phyloP scores from a whole-genome alignment of 192 early-diverging fungal genomes.

The Pilaira anomala region DNA sequence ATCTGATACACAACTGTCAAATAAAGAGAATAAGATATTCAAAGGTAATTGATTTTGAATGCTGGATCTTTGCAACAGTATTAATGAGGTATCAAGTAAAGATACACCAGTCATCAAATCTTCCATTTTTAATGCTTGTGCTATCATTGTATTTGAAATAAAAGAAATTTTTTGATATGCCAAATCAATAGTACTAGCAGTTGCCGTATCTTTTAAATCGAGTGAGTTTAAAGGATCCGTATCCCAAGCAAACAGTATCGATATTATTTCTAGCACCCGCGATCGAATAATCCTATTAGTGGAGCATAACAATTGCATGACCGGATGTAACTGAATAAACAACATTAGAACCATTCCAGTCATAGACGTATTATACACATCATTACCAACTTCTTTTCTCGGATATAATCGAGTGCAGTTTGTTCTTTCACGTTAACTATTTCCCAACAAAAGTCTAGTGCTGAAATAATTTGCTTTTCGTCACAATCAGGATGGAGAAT shows the following conservation, averaged over 20 bases:
- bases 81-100: neutral
- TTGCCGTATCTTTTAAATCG: neutral
- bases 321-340: constrained; percentile 21
- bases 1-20: neutral
- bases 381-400: constrained; percentile 40
- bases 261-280: constrained; percentile 45
- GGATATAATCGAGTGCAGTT: constrained; percentile 37
- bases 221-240: constrained; percentile 30
- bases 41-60: too few relatives aligned
- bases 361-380: neutral
- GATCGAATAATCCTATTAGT: constrained; percentile 35
- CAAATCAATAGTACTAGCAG: neutral
- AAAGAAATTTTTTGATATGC: neutral
- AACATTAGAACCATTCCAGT: neutral
- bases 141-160: neutral
- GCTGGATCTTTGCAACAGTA: neutral
- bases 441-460: constrained; percentile 47
- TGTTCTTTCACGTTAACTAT: constrained; percentile 33
- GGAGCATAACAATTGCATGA: constrained; percentile 28
- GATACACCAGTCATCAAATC: constrained; percentile 13
- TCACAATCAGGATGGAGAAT: constrained; percentile 33
- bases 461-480: constrained; percentile 33
- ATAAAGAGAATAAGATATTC: neutral
- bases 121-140: constrained; percentile 1
- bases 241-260: constrained; percentile 37